A percentile compares a stretch with the other conserved stretches of the same genome.
phyloP scores from a whole-genome alignment of 148 eudicot genomes.

The Cornus florida region DNA sequence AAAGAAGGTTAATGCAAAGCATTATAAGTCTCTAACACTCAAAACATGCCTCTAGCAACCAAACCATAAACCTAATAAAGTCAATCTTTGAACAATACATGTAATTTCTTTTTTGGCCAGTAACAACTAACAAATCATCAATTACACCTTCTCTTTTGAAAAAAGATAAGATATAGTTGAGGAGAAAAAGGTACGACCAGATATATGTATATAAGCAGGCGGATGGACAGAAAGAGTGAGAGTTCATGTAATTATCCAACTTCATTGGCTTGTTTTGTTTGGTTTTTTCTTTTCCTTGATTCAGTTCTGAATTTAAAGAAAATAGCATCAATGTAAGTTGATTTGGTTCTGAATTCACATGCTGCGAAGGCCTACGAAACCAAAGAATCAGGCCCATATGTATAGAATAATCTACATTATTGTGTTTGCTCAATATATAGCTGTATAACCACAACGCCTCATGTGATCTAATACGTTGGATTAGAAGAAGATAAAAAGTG shows the following conservation, averaged over 20 bases:
- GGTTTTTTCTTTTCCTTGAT: neutral
- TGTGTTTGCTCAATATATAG: neutral
- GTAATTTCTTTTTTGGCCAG: neutral
- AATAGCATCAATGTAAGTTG: neutral
- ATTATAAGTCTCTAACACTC: neutral
- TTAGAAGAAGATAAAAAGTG: neutral
- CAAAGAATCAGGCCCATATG: neutral
- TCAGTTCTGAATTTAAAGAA: neutral
- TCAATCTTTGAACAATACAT: neutral
- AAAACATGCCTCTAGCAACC: slow-evolving; percentile 1
- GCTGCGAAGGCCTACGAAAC: neutral
- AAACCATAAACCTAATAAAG: no score
- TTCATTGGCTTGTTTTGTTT: neutral
- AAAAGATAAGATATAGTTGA: neutral
- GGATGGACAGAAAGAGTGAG: no score
- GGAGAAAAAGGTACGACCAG: neutral
- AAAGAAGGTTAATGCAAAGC: no score
- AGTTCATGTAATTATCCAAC: neutral
- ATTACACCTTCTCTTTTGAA: neutral
- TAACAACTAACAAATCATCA: neutral
- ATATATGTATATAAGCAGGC: neutral
- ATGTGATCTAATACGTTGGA: neutral
- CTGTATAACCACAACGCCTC: neutral
- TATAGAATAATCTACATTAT: no score
- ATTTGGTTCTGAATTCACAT: neutral